phyloP scores from a whole-genome alignment of 768 basidiomycete genomes.

The Pseudohyphozyma bogoriensis region DNA sequence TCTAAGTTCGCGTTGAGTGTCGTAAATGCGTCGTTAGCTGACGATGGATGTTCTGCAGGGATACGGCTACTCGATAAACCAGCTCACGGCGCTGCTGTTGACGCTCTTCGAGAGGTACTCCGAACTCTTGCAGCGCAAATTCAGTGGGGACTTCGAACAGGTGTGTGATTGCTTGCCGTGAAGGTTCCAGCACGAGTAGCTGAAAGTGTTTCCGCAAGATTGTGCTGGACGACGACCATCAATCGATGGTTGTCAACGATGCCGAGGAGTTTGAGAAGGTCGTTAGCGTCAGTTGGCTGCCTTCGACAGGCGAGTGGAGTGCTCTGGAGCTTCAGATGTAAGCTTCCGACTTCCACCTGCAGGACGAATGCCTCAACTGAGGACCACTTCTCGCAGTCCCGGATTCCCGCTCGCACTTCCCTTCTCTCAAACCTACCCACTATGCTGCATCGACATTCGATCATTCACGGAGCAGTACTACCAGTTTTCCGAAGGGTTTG shows the following conservation, averaged over 20 bases:
- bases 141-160: conserved; percentile 65
- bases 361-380: not conserved
- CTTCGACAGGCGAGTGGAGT: conserved; percentile 46
- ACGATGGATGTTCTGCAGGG: conserved; percentile 46
- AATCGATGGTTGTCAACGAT: conserved; percentile 62
- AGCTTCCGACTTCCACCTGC: not conserved
- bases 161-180: conserved; percentile 43
- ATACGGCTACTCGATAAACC: conserved; percentile 72
- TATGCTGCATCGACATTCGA: conserved; percentile 88
- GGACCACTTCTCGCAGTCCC: conserved; percentile 41
- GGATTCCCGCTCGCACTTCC: conserved; percentile 64
- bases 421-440: conserved; percentile 89
- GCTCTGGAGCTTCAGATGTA: conserved; percentile 13
- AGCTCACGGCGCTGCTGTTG: conserved; percentile 73
- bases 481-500: conserved; percentile 88
- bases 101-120: conserved; percentile 84
- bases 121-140: conserved; percentile 66
- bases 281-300: conserved; percentile 74
- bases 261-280: conserved; percentile 58
- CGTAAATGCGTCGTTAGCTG: not conserved
- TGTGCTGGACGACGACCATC: conserved; percentile 67
- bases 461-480: conserved; percentile 90
- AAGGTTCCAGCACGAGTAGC: not conserved
- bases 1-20: not conserved
- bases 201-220: conserved; percentile 46